These are phyloP conservation scores for Fusarium neocosmosporiellum DNA, from an alignment of 2,329 filamentous ascomycete species.

Conservation along the genomic window DNA sequence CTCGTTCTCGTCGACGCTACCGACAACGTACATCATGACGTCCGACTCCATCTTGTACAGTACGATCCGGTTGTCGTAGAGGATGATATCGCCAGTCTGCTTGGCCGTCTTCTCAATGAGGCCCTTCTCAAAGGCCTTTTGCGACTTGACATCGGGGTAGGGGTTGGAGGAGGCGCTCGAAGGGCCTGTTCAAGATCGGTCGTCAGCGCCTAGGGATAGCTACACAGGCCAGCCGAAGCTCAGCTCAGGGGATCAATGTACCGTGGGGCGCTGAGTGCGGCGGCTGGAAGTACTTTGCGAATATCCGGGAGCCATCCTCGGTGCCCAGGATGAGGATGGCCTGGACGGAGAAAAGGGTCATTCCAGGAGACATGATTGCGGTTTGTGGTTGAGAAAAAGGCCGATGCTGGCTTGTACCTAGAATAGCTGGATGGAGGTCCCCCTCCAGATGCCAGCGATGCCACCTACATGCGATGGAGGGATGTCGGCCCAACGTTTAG, in stretches of 20 bases:
- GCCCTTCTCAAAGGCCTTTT: constrained; percentile 97
- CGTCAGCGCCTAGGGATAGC: constrained; percentile 38
- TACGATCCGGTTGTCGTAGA: constrained; percentile 96
- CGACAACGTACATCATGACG: constrained; percentile 95
- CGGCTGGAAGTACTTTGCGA: constrained; percentile 89
- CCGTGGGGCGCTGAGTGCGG: constrained; percentile 62
- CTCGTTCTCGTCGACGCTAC: constrained; percentile 93
- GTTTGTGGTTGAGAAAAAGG: constrained; percentile 18
- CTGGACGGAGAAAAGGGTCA: constrained; percentile 81
- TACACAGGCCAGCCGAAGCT: neutral
- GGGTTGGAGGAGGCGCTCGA: constrained; percentile 73
- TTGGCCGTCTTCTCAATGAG: constrained; percentile 96
- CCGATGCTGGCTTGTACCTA: constrained; percentile 33
- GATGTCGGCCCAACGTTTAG: constrained; percentile 46
- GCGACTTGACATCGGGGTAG: constrained; percentile 89
- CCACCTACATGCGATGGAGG: constrained; percentile 34
- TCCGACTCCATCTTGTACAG: constrained; percentile 99
- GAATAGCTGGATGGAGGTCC: constrained; percentile 32
- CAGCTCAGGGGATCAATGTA: constrained; percentile 41
- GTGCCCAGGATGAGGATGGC: constrained; percentile 82
- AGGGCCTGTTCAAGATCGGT: constrained; percentile 37
- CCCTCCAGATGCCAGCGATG: constrained; percentile 48
- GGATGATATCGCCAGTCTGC: constrained; percentile 93
- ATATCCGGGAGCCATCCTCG: constrained; percentile 91
- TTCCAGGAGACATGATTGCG: constrained; percentile 74